Base-by-base conservation (phyloP, 768 basidiomycete genomes). In the Hericium rajendrae region DNA sequence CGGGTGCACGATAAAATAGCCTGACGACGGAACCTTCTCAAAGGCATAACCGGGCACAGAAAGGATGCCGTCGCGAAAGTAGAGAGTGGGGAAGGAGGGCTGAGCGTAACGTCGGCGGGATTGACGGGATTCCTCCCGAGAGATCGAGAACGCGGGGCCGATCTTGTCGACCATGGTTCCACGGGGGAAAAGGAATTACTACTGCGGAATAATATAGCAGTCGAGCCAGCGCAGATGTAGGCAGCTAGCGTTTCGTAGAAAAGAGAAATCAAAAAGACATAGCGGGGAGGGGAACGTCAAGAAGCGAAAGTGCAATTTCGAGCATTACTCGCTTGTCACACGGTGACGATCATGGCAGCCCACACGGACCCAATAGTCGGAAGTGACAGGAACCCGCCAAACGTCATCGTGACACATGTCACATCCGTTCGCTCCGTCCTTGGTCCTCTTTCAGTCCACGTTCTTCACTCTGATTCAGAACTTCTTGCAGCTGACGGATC, bases 1-100 rank as follows among this genome's bases (percentile, higher is more conserved):
- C 53, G 54, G 43, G 20, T 57, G 26, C 11, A 41, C 26, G 60
- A 48, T 60, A 54, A 62, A 48, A 50, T 20, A 22, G 16, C 43
- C 46, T 41, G 22, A 51, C 48, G 24, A 50, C 41, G 10, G 32
- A 39, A 82, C 85, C 77, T 82, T 82, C 63, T 85, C 83, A 63
- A 88, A 86, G 0, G 83, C 82, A 65, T 84, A 88, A 1, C 84
- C 85, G 15, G 85, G 84, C n/a, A 86, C 75, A 12, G 80, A 82
- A 8, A 88, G 77, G 38, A 84, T 70, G 54, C 66, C 67, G 55
- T 75, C 72, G 63, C 74, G 75, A 67, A 82, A 85, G 63, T 79
- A 82, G 2, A 82, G 72, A 52, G 77, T 83, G 2, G 83, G 79
- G 53, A 81, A 77, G 28, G 80, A 76, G 9, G 80, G 74, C 59